Evolutionary conservation across 2,329 filamentous ascomycete species (phyloP).

Genomic region (Colletotrichum orbiculare): DNA sequence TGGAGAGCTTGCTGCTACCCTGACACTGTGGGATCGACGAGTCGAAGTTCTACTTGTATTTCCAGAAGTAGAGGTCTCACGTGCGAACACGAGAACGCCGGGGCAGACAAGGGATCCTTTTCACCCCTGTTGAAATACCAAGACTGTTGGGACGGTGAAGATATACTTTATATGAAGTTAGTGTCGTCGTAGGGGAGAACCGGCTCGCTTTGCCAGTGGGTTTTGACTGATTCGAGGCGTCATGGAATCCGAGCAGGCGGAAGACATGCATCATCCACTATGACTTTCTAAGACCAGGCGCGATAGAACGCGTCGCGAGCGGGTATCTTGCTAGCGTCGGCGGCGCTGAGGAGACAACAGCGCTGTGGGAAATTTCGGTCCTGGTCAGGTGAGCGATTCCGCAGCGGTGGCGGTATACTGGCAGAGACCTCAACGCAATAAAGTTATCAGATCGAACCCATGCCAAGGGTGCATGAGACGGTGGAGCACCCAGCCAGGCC

Average conservation of each 20-base stretch:
- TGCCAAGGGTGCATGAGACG: conserved; percentile 12
- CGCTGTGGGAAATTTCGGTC: conserved; percentile 1
- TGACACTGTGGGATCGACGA: conserved; percentile 20
- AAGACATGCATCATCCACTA: too few relatives aligned
- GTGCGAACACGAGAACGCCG: conserved; percentile 25
- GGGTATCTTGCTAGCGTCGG: too few relatives aligned
- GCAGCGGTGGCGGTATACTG: background rate
- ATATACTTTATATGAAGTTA: background rate
- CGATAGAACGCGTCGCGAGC: too few relatives aligned
- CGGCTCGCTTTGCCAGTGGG: too few relatives aligned
- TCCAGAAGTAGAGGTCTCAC: background rate
- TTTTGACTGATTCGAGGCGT: too few relatives aligned
- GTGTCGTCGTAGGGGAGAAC: too few relatives aligned
- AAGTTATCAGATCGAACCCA: conserved; percentile 36
- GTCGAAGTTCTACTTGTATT: background rate
- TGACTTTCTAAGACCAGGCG: too few relatives aligned
- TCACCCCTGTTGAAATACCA: background rate
- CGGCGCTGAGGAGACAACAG: background rate
- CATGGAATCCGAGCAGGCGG: too few relatives aligned
- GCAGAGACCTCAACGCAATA: background rate
- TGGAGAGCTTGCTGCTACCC: conserved; percentile 6
- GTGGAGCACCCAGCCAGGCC: conserved; percentile 13
- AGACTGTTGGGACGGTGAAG: background rate
- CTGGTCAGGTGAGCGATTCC: conserved; percentile 16
- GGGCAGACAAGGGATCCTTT: conserved; percentile 13